Conservation (phyloP, 148 eudicot genomes). For the Nepenthes mirabilis region DNA sequence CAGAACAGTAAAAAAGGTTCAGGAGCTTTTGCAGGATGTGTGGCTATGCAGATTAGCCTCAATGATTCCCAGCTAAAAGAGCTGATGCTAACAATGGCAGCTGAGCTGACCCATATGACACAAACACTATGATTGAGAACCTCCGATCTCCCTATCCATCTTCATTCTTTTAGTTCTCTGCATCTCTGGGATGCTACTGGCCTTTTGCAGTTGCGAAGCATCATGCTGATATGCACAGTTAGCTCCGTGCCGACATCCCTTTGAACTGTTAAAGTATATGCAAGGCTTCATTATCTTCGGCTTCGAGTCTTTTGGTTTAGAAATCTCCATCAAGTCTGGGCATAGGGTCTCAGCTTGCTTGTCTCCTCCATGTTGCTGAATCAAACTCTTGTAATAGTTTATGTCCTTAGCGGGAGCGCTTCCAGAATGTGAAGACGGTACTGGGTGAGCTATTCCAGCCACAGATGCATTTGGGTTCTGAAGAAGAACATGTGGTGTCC, state of each 20-base stretch:
- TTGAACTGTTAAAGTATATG: conserved; percentile 45
- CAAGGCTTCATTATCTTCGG: conserved; percentile 57
- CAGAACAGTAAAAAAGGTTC: no score
- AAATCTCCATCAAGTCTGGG: conserved; percentile 16
- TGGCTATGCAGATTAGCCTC: no score
- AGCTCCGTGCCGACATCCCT: conserved; percentile 63
- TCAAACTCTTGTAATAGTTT: conserved; percentile 55
- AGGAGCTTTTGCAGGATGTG: no score
- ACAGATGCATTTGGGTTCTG: conserved; percentile 18
- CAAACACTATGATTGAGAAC: conserved; percentile 25
- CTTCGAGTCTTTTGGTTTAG: conserved; percentile 31
- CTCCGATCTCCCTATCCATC: conserved; percentile 54
- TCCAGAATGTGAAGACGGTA: conserved; percentile 7
- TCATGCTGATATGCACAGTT: conserved; percentile 61
- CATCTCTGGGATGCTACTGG: conserved; percentile 31
- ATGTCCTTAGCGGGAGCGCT: conserved; percentile 27
- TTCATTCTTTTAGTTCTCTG: conserved; percentile 72
- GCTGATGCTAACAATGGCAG: no score
- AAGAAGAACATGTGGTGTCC: conserved; percentile 12
- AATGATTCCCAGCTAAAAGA: no score
- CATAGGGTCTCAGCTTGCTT: conserved; percentile 22
- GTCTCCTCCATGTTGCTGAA: conserved; percentile 73
- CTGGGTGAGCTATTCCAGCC: conserved; percentile 5
- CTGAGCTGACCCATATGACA: background rate
- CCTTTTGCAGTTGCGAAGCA: conserved; percentile 24